A percentile compares a stretch with the other conserved stretches of the same genome.
phyloP scores from a whole-genome alignment of 805 yeast species.

The Millerozyma miso region DNA sequence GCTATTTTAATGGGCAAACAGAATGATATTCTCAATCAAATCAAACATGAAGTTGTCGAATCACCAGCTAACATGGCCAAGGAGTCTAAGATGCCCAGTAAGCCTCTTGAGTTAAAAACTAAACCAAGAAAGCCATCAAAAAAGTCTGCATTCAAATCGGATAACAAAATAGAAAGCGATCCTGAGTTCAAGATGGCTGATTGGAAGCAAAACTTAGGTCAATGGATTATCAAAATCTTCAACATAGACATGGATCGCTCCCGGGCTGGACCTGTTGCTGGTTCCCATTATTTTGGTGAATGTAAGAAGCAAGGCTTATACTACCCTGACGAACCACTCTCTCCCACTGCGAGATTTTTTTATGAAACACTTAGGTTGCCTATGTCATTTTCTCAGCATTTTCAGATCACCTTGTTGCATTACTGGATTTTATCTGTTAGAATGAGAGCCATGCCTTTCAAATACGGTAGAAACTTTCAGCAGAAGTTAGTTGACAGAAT shows the following conservation, averaged over 20 bases:
- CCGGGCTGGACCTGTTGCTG: conserved; percentile 93
- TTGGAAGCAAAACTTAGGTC: conserved; percentile 52
- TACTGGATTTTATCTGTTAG: conserved; percentile 92
- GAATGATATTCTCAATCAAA: conserved; percentile 12
- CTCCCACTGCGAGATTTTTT: conserved; percentile 75
- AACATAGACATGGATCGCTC: conserved; percentile 86
- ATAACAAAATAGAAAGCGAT: conserved; percentile 33
- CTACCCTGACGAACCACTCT: conserved; percentile 66
- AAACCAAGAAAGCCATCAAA: conserved; percentile 32
- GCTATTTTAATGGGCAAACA: neutral
- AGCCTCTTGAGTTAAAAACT: conserved; percentile 29
- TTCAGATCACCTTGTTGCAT: conserved; percentile 85
- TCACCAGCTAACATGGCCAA: conserved; percentile 35
- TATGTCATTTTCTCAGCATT: conserved; percentile 91
- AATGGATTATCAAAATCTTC: conserved; percentile 55
- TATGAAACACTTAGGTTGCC: conserved; percentile 82
- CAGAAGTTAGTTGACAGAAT: conserved; percentile 86
- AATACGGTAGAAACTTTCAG: conserved; percentile 84
- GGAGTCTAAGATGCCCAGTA: conserved; percentile 38
- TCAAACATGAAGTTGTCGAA: conserved; percentile 7
- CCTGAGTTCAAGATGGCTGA: conserved; percentile 33
- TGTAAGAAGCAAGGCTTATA: conserved; percentile 83
- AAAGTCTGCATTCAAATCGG: conserved; percentile 38
- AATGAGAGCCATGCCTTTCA: conserved; percentile 94
- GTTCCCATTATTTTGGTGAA: conserved; percentile 78